Percentiles rank a stretch among this genome's conserved stretches.
phyloP scores from a whole-genome alignment of 1,284 basidiomycete genomes.

The Naganishia cerealis region DNA sequence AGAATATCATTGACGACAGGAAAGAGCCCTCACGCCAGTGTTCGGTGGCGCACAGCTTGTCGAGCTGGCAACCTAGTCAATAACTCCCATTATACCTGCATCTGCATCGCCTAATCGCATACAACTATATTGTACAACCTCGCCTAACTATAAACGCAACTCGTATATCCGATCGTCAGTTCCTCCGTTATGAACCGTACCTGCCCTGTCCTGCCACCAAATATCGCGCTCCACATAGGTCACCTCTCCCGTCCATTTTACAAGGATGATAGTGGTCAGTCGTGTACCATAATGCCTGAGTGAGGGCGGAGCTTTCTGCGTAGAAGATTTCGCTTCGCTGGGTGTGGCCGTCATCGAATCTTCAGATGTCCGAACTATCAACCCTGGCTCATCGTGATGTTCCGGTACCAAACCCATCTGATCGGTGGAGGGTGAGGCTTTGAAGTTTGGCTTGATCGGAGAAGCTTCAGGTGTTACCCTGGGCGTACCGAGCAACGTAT shows the following conservation, averaged over 20 bases:
- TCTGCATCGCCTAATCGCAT: neutral
- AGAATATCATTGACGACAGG: too few relatives aligned
- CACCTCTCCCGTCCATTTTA: conserved; percentile 45
- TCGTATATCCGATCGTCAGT: conserved; percentile 26
- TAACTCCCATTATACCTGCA: too few relatives aligned
- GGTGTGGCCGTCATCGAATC: neutral
- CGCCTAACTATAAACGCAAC: conserved; percentile 6
- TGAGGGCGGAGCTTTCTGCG: neutral
- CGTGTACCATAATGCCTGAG: conserved; percentile 49
- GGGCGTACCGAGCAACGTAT: conserved; percentile 25
- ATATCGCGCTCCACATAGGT: conserved; percentile 51
- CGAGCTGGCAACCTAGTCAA: too few relatives aligned
- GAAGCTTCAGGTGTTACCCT: conserved; percentile 12
- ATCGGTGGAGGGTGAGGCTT: neutral
- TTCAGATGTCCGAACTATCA: neutral
- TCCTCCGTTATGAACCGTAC: conserved; percentile 37
- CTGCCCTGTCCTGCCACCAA: conserved; percentile 38
- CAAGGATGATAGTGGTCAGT: conserved; percentile 48
- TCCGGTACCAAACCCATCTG: neutral
- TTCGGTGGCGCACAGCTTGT: too few relatives aligned
- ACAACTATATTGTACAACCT: neutral
- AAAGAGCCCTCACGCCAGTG: too few relatives aligned
- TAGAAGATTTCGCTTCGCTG: neutral
- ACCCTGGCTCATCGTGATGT: neutral
- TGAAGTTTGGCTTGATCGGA: neutral